phyloP scores from a whole-genome alignment of 1,139 yeast species.

The Arxiozyma heterogenica region DNA sequence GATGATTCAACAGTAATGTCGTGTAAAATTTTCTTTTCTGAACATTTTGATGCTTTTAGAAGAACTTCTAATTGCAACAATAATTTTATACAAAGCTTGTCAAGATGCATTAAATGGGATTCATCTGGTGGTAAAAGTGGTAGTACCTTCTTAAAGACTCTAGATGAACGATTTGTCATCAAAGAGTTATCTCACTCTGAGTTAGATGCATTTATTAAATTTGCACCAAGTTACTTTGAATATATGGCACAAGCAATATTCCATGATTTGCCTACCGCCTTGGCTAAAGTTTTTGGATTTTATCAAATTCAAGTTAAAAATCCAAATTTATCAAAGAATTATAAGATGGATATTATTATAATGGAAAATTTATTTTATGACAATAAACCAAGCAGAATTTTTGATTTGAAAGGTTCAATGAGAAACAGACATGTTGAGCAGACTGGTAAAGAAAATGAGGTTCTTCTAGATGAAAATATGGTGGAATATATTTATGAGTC shows the following conservation, averaged over 20 bases:
- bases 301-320: constrained; percentile 86
- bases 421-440: constrained; percentile 93
- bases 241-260: constrained; percentile 93
- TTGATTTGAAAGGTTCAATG: constrained; percentile 97
- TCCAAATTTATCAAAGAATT: constrained; percentile 52
- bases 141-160: constrained; percentile 81
- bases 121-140: constrained; percentile 96
- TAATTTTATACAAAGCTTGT: constrained; percentile 75
- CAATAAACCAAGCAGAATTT: constrained; percentile 72
- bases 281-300: constrained; percentile 92
- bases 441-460: constrained; percentile 93
- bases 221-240: constrained; percentile 94
- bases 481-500: constrained; percentile 94
- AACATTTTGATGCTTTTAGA: constrained; percentile 91
- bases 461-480: constrained; percentile 92
- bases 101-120: constrained; percentile 93
- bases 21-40: constrained; percentile 91
- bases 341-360: constrained; percentile 83
- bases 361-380: constrained; percentile 94
- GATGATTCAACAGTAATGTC: constrained; percentile 78
- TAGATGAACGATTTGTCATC: constrained; percentile 81
- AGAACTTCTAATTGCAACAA: constrained; percentile 72
- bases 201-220: constrained; percentile 84
- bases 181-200: constrained; percentile 85
- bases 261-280: constrained; percentile 86